Conservation (phyloP, 176 grass and related monocot species). For the Eleusine indica region DNA sequence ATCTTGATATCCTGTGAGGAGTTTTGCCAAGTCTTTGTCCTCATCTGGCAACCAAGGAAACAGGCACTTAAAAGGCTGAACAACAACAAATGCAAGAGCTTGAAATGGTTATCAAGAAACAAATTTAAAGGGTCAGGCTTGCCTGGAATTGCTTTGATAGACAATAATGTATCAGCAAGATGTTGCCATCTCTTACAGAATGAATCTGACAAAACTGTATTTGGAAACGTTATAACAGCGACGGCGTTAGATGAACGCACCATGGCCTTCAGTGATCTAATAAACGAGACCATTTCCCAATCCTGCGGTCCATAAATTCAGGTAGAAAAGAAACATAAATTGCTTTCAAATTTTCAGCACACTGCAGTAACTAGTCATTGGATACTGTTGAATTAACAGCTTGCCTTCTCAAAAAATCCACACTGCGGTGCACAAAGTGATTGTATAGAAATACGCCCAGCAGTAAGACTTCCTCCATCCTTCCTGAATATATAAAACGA, state of each 20-base stretch:
- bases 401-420: conserved; percentile 80
- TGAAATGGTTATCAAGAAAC: background rate
- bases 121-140: conserved; percentile 20
- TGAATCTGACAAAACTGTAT: conserved; percentile 58
- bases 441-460: conserved; percentile 84
- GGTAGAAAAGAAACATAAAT: conserved; percentile 18
- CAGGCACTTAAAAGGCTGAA: background rate
- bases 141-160: conserved; percentile 88
- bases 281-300: conserved; percentile 90
- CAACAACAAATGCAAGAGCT: background rate
- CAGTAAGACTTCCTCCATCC: conserved; percentile 55
- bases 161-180: conserved; percentile 83
- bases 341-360: conserved; percentile 10
- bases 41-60: conserved; percentile 70
- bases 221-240: conserved; percentile 83
- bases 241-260: conserved; percentile 66
- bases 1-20: conserved; percentile 88
- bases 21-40: conserved; percentile 82
- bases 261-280: conserved; percentile 74
- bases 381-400: conserved; percentile 6
- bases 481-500: conserved; percentile 56
- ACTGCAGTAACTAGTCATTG: background rate
- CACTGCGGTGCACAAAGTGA: conserved; percentile 88
- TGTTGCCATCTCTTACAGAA: conserved; percentile 96
- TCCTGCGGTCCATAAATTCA: conserved; percentile 55